Conservation (phyloP, 192 early-diverging fungal species). For the Coemansia sp. region DNA sequence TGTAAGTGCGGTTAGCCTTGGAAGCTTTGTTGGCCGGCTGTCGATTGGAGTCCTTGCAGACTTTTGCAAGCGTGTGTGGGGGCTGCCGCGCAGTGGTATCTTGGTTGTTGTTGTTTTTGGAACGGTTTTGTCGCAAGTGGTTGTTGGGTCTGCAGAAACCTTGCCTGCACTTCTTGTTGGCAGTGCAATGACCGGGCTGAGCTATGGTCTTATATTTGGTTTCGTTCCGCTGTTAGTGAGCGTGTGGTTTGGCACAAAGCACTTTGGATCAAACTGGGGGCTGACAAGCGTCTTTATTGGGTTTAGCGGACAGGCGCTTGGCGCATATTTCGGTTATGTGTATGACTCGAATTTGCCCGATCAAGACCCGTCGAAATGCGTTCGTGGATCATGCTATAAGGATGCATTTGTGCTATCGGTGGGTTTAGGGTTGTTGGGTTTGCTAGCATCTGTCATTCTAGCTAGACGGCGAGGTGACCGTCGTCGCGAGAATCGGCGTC, state of each 20-base stretch:
- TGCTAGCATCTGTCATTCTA: slow-evolving; percentile 22
- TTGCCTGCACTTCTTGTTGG: slow-evolving; percentile 28
- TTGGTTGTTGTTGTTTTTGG: slow-evolving; percentile 32
- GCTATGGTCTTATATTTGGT: slow-evolving; percentile 51
- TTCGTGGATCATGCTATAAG: slow-evolving; percentile 37
- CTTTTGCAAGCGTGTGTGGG: slow-evolving; percentile 37
- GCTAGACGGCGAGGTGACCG: slow-evolving; percentile 29
- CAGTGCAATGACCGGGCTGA: slow-evolving; percentile 43
- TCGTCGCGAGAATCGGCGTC: slow-evolving; percentile 37
- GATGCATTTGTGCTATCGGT: slow-evolving; percentile 39
- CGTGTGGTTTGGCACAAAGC: slow-evolving; percentile 51
- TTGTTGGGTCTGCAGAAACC: slow-evolving; percentile 21
- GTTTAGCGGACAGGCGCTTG: slow-evolving; percentile 60
- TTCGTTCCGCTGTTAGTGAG: slow-evolving; percentile 51
- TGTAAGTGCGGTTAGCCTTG: slow-evolving; percentile 46
- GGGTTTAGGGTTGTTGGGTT: slow-evolving; percentile 13
- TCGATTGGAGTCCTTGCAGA: slow-evolving; percentile 43
- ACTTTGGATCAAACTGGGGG: slow-evolving; percentile 58
- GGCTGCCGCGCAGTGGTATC: slow-evolving; percentile 44
- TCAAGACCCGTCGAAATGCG: slow-evolving; percentile 48
- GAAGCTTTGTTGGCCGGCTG: slow-evolving; percentile 47
- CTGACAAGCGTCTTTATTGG: slow-evolving; percentile 53
- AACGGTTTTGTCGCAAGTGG: slow-evolving; percentile 38
- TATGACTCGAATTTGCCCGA: slow-evolving; percentile 56
- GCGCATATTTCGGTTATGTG: slow-evolving; percentile 59